Evolutionary conservation across 169 alveolate species (phyloP).

Genomic region (Eimeria falciformis): DNA sequence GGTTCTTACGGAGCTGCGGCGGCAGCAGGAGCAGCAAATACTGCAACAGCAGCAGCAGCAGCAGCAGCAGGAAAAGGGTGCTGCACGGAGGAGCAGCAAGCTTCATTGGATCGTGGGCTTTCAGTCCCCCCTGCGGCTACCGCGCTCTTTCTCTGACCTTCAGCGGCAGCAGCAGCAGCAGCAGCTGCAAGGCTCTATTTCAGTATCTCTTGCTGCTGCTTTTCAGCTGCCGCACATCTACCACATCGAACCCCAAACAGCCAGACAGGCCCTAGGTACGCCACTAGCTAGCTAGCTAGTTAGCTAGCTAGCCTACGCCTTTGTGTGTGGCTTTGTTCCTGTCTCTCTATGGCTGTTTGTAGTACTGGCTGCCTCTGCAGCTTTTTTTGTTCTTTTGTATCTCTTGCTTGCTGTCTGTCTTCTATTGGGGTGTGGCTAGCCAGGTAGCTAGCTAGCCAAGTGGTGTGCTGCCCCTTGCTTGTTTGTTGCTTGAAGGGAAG

Average conservation of each 20-base stretch:
- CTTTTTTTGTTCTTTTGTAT: neutral
- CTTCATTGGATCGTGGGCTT: neutral
- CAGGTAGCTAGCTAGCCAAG: conserved; percentile 4
- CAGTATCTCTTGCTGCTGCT: neutral
- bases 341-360: neutral
- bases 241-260: neutral
- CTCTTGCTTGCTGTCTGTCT: neutral
- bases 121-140: conserved; percentile 1
- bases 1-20: neutral
- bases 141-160: conserved; percentile 7
- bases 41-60: neutral
- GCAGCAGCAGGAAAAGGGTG: neutral
- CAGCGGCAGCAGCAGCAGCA: conserved; percentile 37
- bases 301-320: neutral
- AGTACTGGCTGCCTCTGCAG: neutral
- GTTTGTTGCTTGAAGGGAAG: neutral
- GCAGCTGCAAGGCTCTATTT: conserved; percentile 12
- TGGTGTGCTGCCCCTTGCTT: neutral
- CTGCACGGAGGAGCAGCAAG: neutral
- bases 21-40: neutral
- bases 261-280: conserved; percentile 7
- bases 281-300: neutral
- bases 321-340: neutral
- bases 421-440: neutral
- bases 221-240: neutral